phyloP scores from a whole-genome alignment of 2,329 filamentous ascomycete genomes.

The Fusarium pseudograminearum region DNA sequence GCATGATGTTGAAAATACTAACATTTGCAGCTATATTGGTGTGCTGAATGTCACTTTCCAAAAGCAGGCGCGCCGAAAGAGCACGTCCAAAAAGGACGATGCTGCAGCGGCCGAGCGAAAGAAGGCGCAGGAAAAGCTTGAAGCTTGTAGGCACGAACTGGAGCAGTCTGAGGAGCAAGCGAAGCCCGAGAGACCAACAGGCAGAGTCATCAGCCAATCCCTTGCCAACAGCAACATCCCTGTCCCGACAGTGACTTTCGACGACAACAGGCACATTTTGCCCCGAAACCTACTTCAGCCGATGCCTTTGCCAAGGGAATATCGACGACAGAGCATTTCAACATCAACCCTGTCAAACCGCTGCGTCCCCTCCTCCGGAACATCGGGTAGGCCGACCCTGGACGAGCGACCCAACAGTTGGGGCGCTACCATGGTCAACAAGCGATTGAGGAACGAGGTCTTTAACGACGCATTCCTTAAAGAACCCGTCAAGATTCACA shows the following conservation, averaged over 20 bases:
- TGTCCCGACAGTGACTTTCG: constrained; percentile 90
- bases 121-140: constrained; percentile 50
- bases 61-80: constrained; percentile 78
- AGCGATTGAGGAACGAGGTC: constrained; percentile 87
- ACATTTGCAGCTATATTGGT: constrained; percentile 83
- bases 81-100: constrained; percentile 65
- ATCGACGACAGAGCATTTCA: constrained; percentile 53
- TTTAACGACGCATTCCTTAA: constrained; percentile 92
- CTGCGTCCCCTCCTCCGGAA: constrained; percentile 12
- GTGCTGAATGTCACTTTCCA: constrained; percentile 97
- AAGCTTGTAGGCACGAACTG: constrained; percentile 34
- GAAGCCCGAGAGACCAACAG: constrained; percentile 34
- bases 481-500: constrained; percentile 83
- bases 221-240: constrained; percentile 73
- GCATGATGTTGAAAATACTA: constrained; percentile 14
- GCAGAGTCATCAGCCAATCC: constrained; percentile 76
- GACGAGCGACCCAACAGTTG: constrained; percentile 75
- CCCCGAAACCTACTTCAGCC: constrained; percentile 84
- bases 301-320: constrained; percentile 55
- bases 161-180: constrained; percentile 32
- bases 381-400: constrained; percentile 54
- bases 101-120: constrained; percentile 53
- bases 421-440: constrained; percentile 94
- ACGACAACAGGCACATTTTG: constrained; percentile 94
- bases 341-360: constrained; percentile 42